Evolutionary conservation across 768 basidiomycete species (phyloP), one percentile per base, ranked within the genome.

Genomic region (Suillus discolor): DNA sequence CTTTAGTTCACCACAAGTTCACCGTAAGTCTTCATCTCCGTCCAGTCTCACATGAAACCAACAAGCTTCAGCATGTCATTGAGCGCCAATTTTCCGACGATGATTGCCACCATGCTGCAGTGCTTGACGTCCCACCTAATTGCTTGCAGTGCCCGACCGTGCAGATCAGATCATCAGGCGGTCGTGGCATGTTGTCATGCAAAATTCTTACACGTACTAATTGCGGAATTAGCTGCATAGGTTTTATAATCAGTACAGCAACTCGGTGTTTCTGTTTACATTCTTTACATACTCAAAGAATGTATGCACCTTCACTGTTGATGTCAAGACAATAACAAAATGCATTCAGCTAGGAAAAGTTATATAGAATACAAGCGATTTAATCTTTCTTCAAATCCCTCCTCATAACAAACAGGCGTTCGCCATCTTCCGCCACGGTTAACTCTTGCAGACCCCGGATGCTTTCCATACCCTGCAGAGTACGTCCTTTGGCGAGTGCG

Each of bases 381-480:
- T 73, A 95, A 78, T 95, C 93, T 78, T 91, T 92, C 86, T 95
- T 95, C 76, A 95, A 77, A 47, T 93, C 91, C 75, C 89, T 82
- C 72, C 86, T 83, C 67, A 94, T 81, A 25, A 94, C 82, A 73
- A 93, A 95, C 64, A 92, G 78, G 65, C 91, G 85, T 78, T 93
- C 91, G 64, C 88, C 88, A 39, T 89, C 90, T 12, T 79, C 79
- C 20, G 80, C 84, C 55, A 80, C 75, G 4, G 87, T 85, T 70
- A 92, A 71, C 76, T 94, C 93, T 73, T 88, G 85, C 36, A 86
- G 72, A 31, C 88, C 88, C 20, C 79, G 79, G 38, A 89, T 67
- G 53, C 75, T 80, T 69, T 86, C 86, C 63, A 92, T 74, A 3
- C 84, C 87, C 67, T 89, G 85, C 62, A 87, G 71, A 39, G 82